These are phyloP conservation scores for Helenozyma rhizophorensis DNA, from an alignment of 805 yeast genomes.

Conservation along the genomic window DNA sequence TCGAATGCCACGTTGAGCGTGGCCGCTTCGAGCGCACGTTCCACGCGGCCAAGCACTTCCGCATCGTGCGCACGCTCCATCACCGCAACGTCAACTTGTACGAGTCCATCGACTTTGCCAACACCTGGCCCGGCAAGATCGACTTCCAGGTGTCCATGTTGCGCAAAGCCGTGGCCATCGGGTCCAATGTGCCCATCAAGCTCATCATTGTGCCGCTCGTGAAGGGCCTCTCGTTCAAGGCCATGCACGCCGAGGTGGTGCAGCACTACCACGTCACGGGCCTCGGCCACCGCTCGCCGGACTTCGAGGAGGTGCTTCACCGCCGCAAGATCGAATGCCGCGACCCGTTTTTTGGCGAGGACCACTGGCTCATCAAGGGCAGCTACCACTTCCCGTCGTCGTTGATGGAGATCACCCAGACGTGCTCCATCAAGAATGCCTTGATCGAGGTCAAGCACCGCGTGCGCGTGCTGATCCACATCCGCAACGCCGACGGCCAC, in stretches of 20 bases:
- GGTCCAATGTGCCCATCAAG: slow-evolving; percentile 39
- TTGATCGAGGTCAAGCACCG: slow-evolving; percentile 44
- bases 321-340: slow-evolving; percentile 20
- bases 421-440: slow-evolving; percentile 37
- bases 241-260: slow-evolving; percentile 27
- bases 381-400: slow-evolving; percentile 37
- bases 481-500: slow-evolving; percentile 48
- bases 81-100: slow-evolving; percentile 33
- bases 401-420: slow-evolving; percentile 39
- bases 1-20: slow-evolving; percentile 38
- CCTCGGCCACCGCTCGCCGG: slow-evolving; percentile 38
- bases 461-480: slow-evolving; percentile 39
- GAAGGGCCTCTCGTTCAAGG: slow-evolving; percentile 41
- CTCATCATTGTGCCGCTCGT: slow-evolving; percentile 43
- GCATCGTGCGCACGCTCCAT: slow-evolving; percentile 43
- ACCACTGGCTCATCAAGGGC: slow-evolving; percentile 45
- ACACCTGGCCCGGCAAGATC: slow-evolving; percentile 50
- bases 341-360: slow-evolving; percentile 20
- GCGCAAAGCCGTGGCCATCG: slow-evolving; percentile 44
- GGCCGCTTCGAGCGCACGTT: slow-evolving; percentile 40
- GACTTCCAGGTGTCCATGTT: slow-evolving; percentile 45
- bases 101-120: slow-evolving; percentile 44
- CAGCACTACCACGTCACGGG: slow-evolving; percentile 34
- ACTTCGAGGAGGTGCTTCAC: slow-evolving; percentile 30
- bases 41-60: slow-evolving; percentile 32